These are phyloP conservation scores for Yarrowia hollandica DNA, from an alignment of 805 yeast genomes.

Conservation along the genomic window DNA sequence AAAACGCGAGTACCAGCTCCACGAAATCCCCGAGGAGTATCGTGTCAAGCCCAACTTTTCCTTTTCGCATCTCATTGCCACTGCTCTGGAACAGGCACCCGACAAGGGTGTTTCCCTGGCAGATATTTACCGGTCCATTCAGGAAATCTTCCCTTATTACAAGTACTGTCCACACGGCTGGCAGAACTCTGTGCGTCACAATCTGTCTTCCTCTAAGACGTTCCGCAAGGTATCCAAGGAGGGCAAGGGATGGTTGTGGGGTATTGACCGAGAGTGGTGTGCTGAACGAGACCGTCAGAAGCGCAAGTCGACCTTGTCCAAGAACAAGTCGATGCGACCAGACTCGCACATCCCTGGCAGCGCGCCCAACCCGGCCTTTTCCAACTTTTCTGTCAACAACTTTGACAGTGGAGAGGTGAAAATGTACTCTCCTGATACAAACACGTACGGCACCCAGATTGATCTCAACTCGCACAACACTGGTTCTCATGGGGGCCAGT, in stretches of 20 bases:
- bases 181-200: constrained; percentile 94
- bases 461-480: constrained; percentile 11
- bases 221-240: constrained; percentile 79
- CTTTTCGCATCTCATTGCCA: constrained; percentile 76
- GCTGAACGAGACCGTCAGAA: constrained; percentile 78
- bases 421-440: constrained; percentile 28
- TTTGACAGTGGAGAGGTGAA: constrained; percentile 25
- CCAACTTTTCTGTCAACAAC: constrained; percentile 15
- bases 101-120: constrained; percentile 76
- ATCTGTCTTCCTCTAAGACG: constrained; percentile 79
- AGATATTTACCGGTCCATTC: constrained; percentile 83
- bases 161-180: constrained; percentile 95
- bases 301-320: constrained; percentile 45
- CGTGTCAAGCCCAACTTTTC: constrained; percentile 81
- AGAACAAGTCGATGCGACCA: constrained; percentile 2
- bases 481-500: background rate
- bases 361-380: constrained; percentile 25
- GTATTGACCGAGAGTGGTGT: constrained; percentile 79
- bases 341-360: constrained; percentile 12
- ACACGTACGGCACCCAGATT: constrained; percentile 29
- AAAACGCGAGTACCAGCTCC: constrained; percentile 59
- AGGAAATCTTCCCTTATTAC: constrained; percentile 86
- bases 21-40: constrained; percentile 86
- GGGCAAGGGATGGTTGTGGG: constrained; percentile 96
- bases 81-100: constrained; percentile 68